Evolutionary conservation across 371 early-diverging fungal species (phyloP), one percentile per base, ranked within the genome.

Genomic region (Mortierella sp.): DNA sequence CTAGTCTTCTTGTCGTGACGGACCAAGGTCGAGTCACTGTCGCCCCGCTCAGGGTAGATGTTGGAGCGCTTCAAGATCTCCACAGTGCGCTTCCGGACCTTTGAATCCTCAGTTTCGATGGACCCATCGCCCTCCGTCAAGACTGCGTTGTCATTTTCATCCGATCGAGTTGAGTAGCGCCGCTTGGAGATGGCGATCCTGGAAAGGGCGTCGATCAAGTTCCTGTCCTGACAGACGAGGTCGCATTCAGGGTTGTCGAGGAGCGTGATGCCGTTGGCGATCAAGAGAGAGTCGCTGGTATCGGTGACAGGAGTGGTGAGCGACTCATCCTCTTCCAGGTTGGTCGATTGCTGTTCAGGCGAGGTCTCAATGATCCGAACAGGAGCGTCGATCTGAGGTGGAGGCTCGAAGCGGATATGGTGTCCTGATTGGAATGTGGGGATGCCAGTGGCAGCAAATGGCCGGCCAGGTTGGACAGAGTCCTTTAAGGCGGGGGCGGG

Each of bases 381-480:
- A 5, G 79, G 61, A 16, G 80, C 72, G 50, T 71, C 80, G 50
- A 78, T 74, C 19, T 78, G 55, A 2, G 76, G 78, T 5, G 77
- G 81, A 8, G 76, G 34, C 16, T 67, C 76, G 51, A 61, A 37
- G 9, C 54, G 37, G 34, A 21, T 69, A 28, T 78, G 86, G 28
- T 81, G 79, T 28, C 81, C 76, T 40, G 81, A 78, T 43, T 81
- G 78, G 76, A 84, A 80, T 21, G 69, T 31, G 8, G 73, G 71
- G 8, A 28, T 37, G 0, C 37, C 31, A 1, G 51, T 51, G 4
- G 44, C 43, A 0, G 61, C 46, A 37, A 31, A 44, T 2, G 51
- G 44, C 0, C 19, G 71, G 28, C 53, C 43, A 37, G 55, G 19
- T 0, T 34, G 34, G 11, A 54, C 57, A 67, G 67, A 67, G 19